phyloP scores from a whole-genome alignment of 2,329 filamentous ascomycete genomes.

The Epichloe brachyelytri region DNA sequence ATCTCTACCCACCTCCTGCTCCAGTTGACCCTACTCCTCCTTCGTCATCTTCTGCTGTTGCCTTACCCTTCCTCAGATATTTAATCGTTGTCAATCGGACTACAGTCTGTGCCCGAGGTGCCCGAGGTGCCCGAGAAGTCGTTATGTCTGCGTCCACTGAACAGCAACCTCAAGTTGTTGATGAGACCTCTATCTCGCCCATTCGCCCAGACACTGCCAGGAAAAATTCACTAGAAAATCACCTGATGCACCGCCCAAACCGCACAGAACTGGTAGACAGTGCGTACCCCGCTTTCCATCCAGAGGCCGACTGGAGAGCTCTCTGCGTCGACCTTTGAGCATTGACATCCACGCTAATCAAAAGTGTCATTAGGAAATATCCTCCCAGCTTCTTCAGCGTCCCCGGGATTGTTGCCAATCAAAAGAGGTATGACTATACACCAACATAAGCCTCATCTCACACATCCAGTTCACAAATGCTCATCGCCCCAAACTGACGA shows the following conservation, averaged over 20 bases:
- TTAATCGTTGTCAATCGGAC: neutral
- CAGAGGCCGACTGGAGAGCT: neutral
- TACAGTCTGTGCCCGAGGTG: neutral
- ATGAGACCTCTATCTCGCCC: constrained; percentile 40
- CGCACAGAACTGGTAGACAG: constrained; percentile 69
- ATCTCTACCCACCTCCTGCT: neutral
- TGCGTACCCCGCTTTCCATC: constrained; percentile 28
- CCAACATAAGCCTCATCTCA: neutral
- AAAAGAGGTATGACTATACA: constrained; percentile 45
- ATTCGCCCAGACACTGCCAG: constrained; percentile 38
- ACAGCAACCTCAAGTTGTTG: constrained; percentile 20
- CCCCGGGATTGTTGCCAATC: constrained; percentile 65
- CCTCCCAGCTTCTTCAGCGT: constrained; percentile 64
- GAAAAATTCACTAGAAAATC: constrained; percentile 60
- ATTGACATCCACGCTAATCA: constrained; percentile 9
- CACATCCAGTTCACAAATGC: neutral
- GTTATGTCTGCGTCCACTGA: constrained; percentile 18
- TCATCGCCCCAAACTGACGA: neutral
- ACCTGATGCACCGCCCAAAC: constrained; percentile 60
- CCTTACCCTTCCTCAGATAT: neutral
- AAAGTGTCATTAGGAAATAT: constrained; percentile 59
- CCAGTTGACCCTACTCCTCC: neutral
- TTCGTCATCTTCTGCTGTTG: neutral
- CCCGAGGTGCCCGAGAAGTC: neutral
- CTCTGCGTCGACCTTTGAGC: neutral